Evolutionary conservation across 192 early-diverging fungal genomes (phyloP), one percentile per base, ranked within the genome.

Genomic region (Powellomyces hirtus): DNA sequence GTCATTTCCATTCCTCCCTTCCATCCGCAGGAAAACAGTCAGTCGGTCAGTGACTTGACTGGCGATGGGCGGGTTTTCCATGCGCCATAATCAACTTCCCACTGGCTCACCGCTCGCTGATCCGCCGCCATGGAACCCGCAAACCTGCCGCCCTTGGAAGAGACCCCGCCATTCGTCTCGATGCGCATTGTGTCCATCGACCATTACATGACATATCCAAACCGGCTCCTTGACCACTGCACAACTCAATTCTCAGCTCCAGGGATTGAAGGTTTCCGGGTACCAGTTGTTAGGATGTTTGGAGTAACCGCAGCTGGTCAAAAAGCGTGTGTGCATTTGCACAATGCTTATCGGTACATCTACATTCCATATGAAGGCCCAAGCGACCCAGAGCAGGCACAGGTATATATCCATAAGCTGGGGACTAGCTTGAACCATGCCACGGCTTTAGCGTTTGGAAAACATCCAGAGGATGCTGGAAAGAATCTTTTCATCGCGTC

Each of bases 261-360:
- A 26, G 31, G 4, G 33, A 36, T 50, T 33, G 26, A 30, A 16
- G 35, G 52, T 14, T 40, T 56, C 10, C 77, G 78, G 37, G 89
- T 90, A 8, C 88, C 89, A n/a, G 81, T 92, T 5, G 69, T 97
- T 53, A 81, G 95, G 10, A 78, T 95, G n/a, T 97, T 90, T 74
- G 93, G 92, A 1, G 71, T 87, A 0, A 90, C 90, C 2, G 72
- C 65, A 31, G 73, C 62, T 34, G 89, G 89, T 0, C 92, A 94
- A 79, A 86, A 88, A 64, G 79, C 81, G 16, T 91, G 90, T 73
- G 46, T 94, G n/a, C 93, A 94, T 70, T 68, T 97, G 11, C 95
- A 97, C 59, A 84, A 89, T 71, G 89, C 77, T 3, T 90, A 79
- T 68, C 95, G 91, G 0, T 94, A 97, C 66, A 81, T 97, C 40